phyloP scores from a whole-genome alignment of 257 asterid genomes.

The Solanum sejunctum region DNA sequence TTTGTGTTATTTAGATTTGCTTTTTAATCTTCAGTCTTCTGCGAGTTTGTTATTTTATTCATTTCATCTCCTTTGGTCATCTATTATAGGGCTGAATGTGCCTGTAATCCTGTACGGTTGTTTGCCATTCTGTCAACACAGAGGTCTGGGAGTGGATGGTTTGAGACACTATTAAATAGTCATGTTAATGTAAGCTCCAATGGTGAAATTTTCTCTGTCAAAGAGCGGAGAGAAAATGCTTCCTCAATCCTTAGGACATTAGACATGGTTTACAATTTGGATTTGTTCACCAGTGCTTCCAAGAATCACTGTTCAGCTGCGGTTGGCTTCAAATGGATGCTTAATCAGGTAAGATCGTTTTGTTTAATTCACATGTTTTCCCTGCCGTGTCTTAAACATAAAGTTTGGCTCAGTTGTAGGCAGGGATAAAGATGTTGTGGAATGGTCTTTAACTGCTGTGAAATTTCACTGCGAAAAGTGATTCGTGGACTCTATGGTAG shows the following conservation, averaged over 20 bases:
- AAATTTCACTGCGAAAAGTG: too few relatives aligned
- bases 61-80: not conserved
- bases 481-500: too few relatives aligned
- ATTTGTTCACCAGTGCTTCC: conserved; percentile 9
- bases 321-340: conserved; percentile 16
- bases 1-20: not conserved
- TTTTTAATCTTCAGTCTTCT: not conserved
- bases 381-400: not conserved
- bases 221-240: conserved; percentile 1
- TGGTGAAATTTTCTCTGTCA: conserved; percentile 11
- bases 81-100: conserved; percentile 8
- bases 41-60: not conserved
- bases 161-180: conserved; percentile 10
- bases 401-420: not conserved
- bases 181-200: conserved; percentile 5
- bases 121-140: conserved; percentile 6
- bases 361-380: not conserved
- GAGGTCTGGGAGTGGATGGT: conserved; percentile 20
- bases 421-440: not conserved
- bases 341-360: conserved; percentile 5
- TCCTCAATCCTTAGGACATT: not conserved
- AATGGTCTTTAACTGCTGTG: not conserved
- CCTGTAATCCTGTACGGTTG: conserved; percentile 6
- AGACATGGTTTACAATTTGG: conserved; percentile 4
- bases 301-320: conserved; percentile 12